Evolutionary conservation across 495 filamentous ascomycete species (phyloP).

Genomic region (Beverwykella pulmonaria): DNA sequence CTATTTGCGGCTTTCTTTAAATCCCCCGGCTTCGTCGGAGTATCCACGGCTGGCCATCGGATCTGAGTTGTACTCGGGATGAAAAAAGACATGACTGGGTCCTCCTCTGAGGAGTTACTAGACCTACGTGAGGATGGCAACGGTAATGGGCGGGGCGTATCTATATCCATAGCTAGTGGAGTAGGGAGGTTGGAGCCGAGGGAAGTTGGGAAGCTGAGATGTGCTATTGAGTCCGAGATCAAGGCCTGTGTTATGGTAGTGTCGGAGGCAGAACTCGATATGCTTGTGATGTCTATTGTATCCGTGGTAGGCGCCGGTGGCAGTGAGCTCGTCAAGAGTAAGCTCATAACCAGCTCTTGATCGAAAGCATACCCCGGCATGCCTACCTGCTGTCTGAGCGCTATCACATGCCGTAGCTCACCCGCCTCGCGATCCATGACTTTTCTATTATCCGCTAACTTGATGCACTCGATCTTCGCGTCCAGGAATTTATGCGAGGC

Average conservation of each 20-base stretch:
- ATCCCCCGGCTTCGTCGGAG: not conserved
- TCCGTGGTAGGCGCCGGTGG: too few relatives aligned
- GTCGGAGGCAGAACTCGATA: too few relatives aligned
- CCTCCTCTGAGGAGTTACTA: not conserved
- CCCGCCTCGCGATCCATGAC: conserved; percentile 4
- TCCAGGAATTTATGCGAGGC: conserved; percentile 19
- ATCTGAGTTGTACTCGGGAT: conserved; percentile 17
- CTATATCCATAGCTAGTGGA: not conserved
- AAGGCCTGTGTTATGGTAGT: not conserved
- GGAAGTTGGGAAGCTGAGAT: not conserved
- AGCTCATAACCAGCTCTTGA: conserved; percentile 20
- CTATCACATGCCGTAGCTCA: conserved; percentile 9
- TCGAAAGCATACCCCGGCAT: conserved; percentile 13
- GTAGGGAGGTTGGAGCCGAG: not conserved
- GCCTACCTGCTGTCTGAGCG: not conserved
- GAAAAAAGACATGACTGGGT: conserved; percentile 1
- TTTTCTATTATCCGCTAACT: not conserved
- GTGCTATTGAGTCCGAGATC: not conserved
- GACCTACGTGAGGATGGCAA: not conserved
- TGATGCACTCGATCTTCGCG: not conserved
- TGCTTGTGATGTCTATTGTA: too few relatives aligned
- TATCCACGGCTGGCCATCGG: conserved; percentile 2
- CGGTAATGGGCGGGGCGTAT: not conserved
- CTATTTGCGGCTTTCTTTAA: not conserved
- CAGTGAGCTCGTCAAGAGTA: not conserved